Conservation (phyloP, 352 stramenopile genomes). For the Phytopythium cucurbitacearum region DNA sequence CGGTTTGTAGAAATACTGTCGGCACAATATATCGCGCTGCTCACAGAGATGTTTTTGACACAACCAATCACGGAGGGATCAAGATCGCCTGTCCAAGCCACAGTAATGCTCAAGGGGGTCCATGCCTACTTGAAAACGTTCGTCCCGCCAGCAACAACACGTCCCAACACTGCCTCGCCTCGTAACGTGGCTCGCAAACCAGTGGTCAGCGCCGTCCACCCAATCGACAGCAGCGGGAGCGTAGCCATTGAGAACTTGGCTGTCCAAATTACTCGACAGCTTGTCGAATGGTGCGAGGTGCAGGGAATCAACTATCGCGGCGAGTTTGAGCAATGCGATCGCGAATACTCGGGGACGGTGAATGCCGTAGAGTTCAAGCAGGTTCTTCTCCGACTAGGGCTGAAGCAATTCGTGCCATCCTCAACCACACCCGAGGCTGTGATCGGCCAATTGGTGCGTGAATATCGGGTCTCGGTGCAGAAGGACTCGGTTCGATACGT, state of each 20-base stretch:
- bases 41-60: conserved; percentile 35
- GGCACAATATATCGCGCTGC: conserved; percentile 25
- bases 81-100: too few relatives aligned
- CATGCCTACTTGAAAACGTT: background rate
- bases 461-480: conserved; percentile 26
- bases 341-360: conserved; percentile 34
- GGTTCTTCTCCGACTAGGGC: conserved; percentile 30
- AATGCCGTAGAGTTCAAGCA: conserved; percentile 52
- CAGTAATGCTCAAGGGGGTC: conserved; percentile 29
- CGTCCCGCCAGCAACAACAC: too few relatives aligned
- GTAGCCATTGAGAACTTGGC: background rate
- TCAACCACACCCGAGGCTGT: conserved; percentile 22
- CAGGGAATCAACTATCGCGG: conserved; percentile 40
- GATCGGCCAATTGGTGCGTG: conserved; percentile 52
- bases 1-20: conserved; percentile 39
- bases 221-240: too few relatives aligned
- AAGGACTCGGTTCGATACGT: conserved; percentile 39
- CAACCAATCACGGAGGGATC: background rate
- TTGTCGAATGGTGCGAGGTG: conserved; percentile 30
- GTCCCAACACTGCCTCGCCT: too few relatives aligned
- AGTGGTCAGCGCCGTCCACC: too few relatives aligned
- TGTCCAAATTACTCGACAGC: conserved; percentile 10
- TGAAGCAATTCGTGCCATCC: conserved; percentile 15
- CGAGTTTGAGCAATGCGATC: conserved; percentile 49
- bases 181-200: too few relatives aligned